These are phyloP conservation scores for Solanum piurae DNA, from an alignment of 257 asterid species.

Conservation along the genomic window DNA sequence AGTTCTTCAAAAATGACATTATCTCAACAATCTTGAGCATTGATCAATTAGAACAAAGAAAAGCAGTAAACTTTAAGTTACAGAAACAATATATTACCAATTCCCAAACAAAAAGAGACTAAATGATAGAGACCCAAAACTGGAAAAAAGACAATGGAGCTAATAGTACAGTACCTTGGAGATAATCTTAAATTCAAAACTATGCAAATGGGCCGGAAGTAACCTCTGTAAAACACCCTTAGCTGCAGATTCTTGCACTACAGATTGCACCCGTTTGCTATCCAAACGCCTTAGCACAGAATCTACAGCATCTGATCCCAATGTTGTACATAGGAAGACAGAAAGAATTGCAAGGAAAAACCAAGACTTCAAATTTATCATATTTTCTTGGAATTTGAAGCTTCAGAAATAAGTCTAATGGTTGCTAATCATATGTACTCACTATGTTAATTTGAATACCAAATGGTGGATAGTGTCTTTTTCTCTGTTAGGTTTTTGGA, in stretches of 20 bases:
- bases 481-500: neutral
- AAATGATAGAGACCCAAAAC: neutral
- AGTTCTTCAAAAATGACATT: neutral
- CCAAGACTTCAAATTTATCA: slow-evolving; percentile 9
- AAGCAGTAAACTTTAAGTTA: neutral
- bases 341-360: slow-evolving; percentile 12
- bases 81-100: neutral
- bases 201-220: slow-evolving; percentile 69
- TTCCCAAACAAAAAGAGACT: neutral
- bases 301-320: slow-evolving; percentile 40
- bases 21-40: neutral
- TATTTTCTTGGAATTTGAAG: slow-evolving; percentile 12
- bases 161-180: slow-evolving; percentile 37
- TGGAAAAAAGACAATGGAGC: neutral
- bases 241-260: slow-evolving; percentile 75
- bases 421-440: neutral
- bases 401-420: neutral
- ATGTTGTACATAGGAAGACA: slow-evolving; percentile 3
- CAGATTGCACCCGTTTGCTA: slow-evolving; percentile 32
- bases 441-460: neutral
- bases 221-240: slow-evolving; percentile 68
- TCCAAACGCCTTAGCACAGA: slow-evolving; percentile 45
- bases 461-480: neutral
- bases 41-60: neutral
- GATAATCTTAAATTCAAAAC: slow-evolving; percentile 50